Base-by-base conservation (phyloP, 2,329 filamentous ascomycete species). In the Fonsecaea erecta region DNA sequence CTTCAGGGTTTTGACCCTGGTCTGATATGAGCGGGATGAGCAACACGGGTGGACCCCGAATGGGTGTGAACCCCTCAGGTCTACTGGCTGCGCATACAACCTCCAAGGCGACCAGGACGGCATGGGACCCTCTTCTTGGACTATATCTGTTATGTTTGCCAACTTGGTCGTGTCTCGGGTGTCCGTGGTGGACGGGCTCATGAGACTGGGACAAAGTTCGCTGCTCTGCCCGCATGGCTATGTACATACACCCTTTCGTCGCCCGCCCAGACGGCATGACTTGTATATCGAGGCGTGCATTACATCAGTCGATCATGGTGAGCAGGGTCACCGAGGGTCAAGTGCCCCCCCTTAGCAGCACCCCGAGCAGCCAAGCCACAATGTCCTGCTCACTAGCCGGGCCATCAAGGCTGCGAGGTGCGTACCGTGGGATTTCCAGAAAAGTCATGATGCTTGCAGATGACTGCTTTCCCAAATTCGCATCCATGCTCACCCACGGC, bases 231-330 rank as follows among this genome's bases (percentile, higher is more conserved):
- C 54, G 46, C 30, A 65, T 63, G 30, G 65, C 59, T 24, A 57
- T 51, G 65, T 58, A 51, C 55, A 28, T 63, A 62, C 63, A 68
- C 66, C 66, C 63, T 64, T 59, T 46, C 64, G 37, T 14, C 30
- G 40, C 32, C 51, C 37, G 52, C 43, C 6, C 34, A 28, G 18
- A 11, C 56, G 48, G 66, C 66, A 66, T 68, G 66, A 68, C 66
- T 64, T 61, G 60, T 32, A 46, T 48, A 59, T 61, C 60, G 52
- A 68, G 52, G 59, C 53, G 63, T 56, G 57, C 52, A 65, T 63
- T 64, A 63, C 52, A 58, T 61, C 61, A 63, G 53, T 52, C 57
- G 46, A 64, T 63, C 65, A 68, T 53, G 53, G 43, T 51, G 35
- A 52, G 37, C 60, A 18, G 30, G 52, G 57, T 68, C 52, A 61